These are phyloP conservation scores for Quercus variabilis DNA, from an alignment of 306 rosid genomes.

Conservation along the genomic window DNA sequence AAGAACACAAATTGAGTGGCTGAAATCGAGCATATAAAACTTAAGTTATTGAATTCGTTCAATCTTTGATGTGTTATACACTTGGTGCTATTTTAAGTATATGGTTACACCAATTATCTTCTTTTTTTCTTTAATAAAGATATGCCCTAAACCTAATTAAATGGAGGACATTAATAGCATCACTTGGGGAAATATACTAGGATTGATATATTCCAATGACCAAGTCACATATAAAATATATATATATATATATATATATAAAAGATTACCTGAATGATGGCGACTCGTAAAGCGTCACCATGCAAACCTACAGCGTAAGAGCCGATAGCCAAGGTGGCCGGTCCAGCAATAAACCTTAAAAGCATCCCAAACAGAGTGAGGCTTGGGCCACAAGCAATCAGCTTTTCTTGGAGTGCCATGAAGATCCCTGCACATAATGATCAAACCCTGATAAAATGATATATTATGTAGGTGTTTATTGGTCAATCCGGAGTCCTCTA, in stretches of 20 bases:
- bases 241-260: too few species aligned
- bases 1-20: not conserved
- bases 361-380: conserved; percentile 59
- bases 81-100: not conserved
- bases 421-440: conserved; percentile 63
- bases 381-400: conserved; percentile 69
- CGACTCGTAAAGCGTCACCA: conserved; percentile 75
- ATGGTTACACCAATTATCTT: too few species aligned
- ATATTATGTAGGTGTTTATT: too few species aligned
- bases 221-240: not conserved
- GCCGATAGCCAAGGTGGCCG: conserved; percentile 89
- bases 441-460: too few species aligned
- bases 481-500: too few species aligned
- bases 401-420: conserved; percentile 86
- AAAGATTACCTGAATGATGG: conserved; percentile 67
- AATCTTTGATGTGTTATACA: not conserved
- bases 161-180: too few species aligned
- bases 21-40: not conserved
- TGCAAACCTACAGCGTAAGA: conserved; percentile 69
- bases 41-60: not conserved
- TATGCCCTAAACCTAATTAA: too few species aligned
- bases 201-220: not conserved
- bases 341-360: conserved; percentile 86
- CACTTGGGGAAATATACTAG: not conserved
- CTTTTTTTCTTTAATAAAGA: too few species aligned